These are phyloP conservation scores for Coniochaeta pulveracea DNA, from an alignment of 2,329 filamentous ascomycete species.

Conservation along the genomic window DNA sequence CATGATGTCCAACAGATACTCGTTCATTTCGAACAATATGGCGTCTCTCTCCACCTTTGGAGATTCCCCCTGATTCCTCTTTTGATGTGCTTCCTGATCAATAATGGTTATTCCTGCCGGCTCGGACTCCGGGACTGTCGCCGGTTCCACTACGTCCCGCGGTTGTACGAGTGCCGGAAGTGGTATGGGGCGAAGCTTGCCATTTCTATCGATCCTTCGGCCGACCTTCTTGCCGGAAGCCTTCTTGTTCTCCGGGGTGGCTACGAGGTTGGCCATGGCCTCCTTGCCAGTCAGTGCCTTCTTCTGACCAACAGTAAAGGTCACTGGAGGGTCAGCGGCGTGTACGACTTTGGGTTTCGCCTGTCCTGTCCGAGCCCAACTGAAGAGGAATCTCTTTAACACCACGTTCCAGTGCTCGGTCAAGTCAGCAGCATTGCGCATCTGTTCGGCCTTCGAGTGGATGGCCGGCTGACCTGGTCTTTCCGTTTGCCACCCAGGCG, in stretches of 20 bases:
- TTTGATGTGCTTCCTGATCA: not conserved
- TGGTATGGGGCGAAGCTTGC: too few relatives aligned
- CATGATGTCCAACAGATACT: constrained; percentile 30
- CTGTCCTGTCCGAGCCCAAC: constrained; percentile 27
- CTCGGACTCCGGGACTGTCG: constrained; percentile 10
- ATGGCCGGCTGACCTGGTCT: constrained; percentile 30
- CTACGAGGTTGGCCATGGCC: not conserved
- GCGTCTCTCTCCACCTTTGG: constrained; percentile 27
- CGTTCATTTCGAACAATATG: constrained; percentile 27
- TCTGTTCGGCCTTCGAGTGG: constrained; percentile 36
- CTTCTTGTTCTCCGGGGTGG: not conserved
- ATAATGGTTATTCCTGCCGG: constrained; percentile 4
- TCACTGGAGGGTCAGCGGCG: too few relatives aligned
- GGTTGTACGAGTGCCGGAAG: not conserved
- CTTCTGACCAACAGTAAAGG: too few relatives aligned
- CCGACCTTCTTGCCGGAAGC: not conserved
- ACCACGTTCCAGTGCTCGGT: constrained; percentile 37
- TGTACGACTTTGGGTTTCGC: not conserved
- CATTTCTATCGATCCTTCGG: too few relatives aligned
- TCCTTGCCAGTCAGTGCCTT: not conserved
- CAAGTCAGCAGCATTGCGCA: constrained; percentile 41
- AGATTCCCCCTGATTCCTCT: constrained; percentile 11
- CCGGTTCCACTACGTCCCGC: not conserved
- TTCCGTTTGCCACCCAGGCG: constrained; percentile 37
- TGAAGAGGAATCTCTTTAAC: constrained; percentile 25